Base-by-base conservation (phyloP, 169 alveolate species). In the Eimeria sp. region DNA sequence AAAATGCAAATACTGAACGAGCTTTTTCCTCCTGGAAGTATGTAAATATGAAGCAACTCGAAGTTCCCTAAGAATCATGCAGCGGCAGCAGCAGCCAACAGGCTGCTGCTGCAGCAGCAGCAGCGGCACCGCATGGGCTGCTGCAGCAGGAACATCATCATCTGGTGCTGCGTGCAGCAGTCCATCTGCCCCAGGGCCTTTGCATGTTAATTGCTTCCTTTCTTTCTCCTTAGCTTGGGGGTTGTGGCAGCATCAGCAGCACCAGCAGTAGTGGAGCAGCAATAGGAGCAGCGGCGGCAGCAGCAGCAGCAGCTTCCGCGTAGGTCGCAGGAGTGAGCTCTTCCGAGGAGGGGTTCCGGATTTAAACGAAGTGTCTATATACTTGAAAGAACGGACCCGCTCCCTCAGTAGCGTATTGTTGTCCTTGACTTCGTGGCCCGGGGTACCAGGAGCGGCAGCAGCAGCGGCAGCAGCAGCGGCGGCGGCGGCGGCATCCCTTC, bases 41-140 rank as follows among this genome's bases (percentile, higher is more conserved):
- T 45, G 14, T 51, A 78, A 49, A 45, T 78, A 51, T 45, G 88
- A 25, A 78, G 2, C 14, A 78, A 49, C 43, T 78, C 70, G 67
- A 49, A 9, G 67, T 47, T 78, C 88, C 10, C 45, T 78, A 47
- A 78, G 88, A 78, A 78, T 78, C 88, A 45, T n/a, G 88, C 27
- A 78, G 88, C 88, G n/a, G 88, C 88, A 78, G 88, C 88, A 45
- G 88, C 88, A n/a, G 91, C 63, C 82, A 49, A 40, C 82, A 70
- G 34, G 82, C 91, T 40, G 93, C 82, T 3, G 93, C 83, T 20
- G 93, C 93, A 86, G 70, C 92, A 61, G 61, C 82, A 87, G 93
- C 93, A 87, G 93, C 93, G 73, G 93, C 93, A 87, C 93, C 93
- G 93, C 93, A 87, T 49, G 93, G 93, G 93, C 93, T 87, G 73